Percentiles rank a stretch among this genome's conserved stretches.
phyloP scores from a whole-genome alignment of 805 yeast genomes.

The Starmerella kuoi region DNA sequence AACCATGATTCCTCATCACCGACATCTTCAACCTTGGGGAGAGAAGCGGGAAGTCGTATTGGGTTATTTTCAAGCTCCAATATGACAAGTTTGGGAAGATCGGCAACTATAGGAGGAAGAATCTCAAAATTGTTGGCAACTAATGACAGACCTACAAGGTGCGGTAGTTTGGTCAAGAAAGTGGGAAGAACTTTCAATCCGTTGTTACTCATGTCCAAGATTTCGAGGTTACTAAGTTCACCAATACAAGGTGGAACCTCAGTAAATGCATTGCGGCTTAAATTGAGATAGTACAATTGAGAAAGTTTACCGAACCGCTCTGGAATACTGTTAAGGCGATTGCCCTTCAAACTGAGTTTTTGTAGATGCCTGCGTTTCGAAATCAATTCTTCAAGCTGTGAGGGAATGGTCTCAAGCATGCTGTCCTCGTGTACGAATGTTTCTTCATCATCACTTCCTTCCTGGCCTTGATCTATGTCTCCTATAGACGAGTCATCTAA shows the following conservation, averaged over 20 bases:
- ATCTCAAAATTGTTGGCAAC: slow-evolving; percentile 46
- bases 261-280: slow-evolving; percentile 47
- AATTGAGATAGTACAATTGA: slow-evolving; percentile 47
- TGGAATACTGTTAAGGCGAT: slow-evolving; percentile 40
- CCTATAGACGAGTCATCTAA: not conserved
- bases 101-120: slow-evolving; percentile 42
- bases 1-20: slow-evolving; percentile 37
- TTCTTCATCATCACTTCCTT: slow-evolving; percentile 6
- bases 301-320: slow-evolving; percentile 31
- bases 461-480: not conserved
- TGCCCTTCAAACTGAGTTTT: slow-evolving; percentile 44
- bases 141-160: slow-evolving; percentile 44
- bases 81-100: slow-evolving; percentile 41
- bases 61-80: slow-evolving; percentile 57
- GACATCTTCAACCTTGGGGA: slow-evolving; percentile 20
- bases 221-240: slow-evolving; percentile 39
- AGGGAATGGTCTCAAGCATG: slow-evolving; percentile 26
- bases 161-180: slow-evolving; percentile 31
- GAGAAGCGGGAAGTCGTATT: slow-evolving; percentile 29
- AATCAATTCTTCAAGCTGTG: slow-evolving; percentile 31
- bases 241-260: slow-evolving; percentile 38
- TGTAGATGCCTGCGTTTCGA: slow-evolving; percentile 30
- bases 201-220: slow-evolving; percentile 54
- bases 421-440: slow-evolving; percentile 14
- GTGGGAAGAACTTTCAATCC: slow-evolving; percentile 38